These are phyloP conservation scores for Kurtzmaniella quercitrusa DNA, from an alignment of 1,139 yeast species.

Conservation along the genomic window DNA sequence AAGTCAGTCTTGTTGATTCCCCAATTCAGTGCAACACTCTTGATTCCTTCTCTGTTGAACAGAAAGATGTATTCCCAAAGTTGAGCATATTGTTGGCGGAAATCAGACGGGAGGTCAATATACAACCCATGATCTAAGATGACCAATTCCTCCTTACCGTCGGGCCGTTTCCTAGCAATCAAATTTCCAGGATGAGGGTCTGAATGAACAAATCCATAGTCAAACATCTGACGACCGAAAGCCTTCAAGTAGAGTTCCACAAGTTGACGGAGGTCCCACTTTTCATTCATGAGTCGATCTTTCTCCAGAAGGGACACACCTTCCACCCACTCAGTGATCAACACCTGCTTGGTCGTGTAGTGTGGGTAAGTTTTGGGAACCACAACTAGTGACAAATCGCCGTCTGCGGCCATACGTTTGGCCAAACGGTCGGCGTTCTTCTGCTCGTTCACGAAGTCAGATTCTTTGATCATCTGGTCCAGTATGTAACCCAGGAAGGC, in stretches of 20 bases:
- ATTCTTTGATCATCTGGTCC: slow-evolving; percentile 54
- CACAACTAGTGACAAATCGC: slow-evolving; percentile 11
- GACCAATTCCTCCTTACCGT: slow-evolving; percentile 55
- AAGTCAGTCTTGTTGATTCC: slow-evolving; percentile 68
- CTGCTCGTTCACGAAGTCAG: slow-evolving; percentile 56
- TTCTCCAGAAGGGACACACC: slow-evolving; percentile 55
- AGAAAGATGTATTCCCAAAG: slow-evolving; percentile 64
- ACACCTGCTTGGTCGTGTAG: slow-evolving; percentile 44
- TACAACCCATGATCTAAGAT: slow-evolving; percentile 75
- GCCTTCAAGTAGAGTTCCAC: slow-evolving; percentile 52
- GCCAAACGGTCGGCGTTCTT: slow-evolving; percentile 39
- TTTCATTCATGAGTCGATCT: slow-evolving; percentile 33
- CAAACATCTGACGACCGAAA: slow-evolving; percentile 66
- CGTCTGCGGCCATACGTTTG: slow-evolving; percentile 19
- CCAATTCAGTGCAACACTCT: slow-evolving; percentile 53
- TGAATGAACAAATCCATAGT: slow-evolving; percentile 74
- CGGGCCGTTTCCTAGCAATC: slow-evolving; percentile 41
- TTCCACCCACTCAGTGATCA: slow-evolving; percentile 74
- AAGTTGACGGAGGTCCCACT: slow-evolving; percentile 39
- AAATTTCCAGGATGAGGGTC: slow-evolving; percentile 86
- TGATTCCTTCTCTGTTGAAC: slow-evolving; percentile 46
- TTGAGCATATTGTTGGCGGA: slow-evolving; percentile 52
- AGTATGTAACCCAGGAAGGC: slow-evolving; percentile 56
- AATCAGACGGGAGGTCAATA: slow-evolving; percentile 46
- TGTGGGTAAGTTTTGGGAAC: slow-evolving; percentile 52